Base-by-base conservation (phyloP, 192 early-diverging fungal species). In the Coemansia sp. region DNA sequence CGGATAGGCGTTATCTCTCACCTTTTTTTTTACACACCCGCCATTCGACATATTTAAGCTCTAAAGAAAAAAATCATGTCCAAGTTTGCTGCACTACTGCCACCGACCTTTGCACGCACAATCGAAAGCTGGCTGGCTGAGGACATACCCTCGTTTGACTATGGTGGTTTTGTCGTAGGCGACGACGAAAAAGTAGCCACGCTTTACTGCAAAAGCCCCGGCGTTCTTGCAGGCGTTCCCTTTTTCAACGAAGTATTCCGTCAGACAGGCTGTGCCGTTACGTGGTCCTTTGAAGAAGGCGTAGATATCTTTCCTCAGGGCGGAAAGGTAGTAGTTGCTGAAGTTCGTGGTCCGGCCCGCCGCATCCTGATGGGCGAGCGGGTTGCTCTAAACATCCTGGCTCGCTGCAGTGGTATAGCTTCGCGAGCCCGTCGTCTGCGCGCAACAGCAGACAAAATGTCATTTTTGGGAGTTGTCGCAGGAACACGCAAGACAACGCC, bases 401-500 rank as follows among this genome's bases (percentile, higher is more conserved):
- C 91, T 17, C 86, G 96, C 18, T 95, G 93, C 55, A 91, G 89
- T 76, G 96, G 96, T 19, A 89, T 98, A 39, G 96, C 96, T 44
- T 88, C 89, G 14, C 69, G 69, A 12, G 79, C 79, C 1, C 72
- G 79, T 14, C 62, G 66, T 1, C 52, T 81, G 17, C 62, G 69
- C 47, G 56, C 79, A 0, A 33, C 96, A 22, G 90, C 94, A 53
- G 82, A 92, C 18, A 55, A 79, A 44, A 73, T 84, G 42, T 80
- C 81, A 0, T 98, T 89, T 81, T 68, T 81, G 18, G 96, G 96
- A 30, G 80, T 93, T 2, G 85, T 98, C 66, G 93, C 96, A 9
- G 96, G 91, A 2, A 98, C 96, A 6, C 86, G 96, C 67, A 98
- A 98, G 75, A 98, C 94, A 15, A 98, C 96, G 2, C 96, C 96